Percentiles rank a stretch among this genome's conserved stretches.
These are phyloP conservation scores for Cryptomeria japonica DNA, from an alignment of 75 land plant genomes.

Conservation along the genomic window DNA sequence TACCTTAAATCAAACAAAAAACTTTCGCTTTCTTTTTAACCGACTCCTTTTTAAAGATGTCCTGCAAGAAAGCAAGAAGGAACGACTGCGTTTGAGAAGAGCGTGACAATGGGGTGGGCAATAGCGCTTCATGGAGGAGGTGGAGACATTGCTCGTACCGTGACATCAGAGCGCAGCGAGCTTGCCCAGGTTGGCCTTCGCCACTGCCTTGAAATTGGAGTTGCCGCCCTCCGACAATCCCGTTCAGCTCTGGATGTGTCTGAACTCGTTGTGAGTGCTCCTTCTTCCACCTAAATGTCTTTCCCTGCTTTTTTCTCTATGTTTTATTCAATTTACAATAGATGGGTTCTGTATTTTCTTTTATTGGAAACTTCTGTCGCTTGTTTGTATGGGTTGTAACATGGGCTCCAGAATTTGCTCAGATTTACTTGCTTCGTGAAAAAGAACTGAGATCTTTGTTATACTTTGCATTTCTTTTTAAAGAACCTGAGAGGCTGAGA, in stretches of 20 bases:
- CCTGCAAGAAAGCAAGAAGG: not conserved
- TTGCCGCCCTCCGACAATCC: slow-evolving; percentile 53
- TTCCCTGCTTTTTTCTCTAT: not conserved
- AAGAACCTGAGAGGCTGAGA: too few relatives aligned
- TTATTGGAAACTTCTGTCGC: not conserved
- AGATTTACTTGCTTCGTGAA: too few relatives aligned
- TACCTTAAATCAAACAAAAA: too few relatives aligned
- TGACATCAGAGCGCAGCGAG: slow-evolving; percentile 31
- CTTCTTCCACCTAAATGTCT: not conserved
- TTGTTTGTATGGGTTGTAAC: not conserved
- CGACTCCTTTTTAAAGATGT: too few relatives aligned
- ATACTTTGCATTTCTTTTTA: too few relatives aligned
- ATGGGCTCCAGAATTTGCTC: not conserved
- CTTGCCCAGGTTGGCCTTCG: slow-evolving; percentile 63
- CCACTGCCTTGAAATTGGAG: slow-evolving; percentile 70
- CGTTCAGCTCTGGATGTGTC: slow-evolving; percentile 74
- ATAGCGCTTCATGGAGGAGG: slow-evolving; percentile 94
- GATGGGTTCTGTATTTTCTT: too few relatives aligned
- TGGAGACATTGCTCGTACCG: slow-evolving; percentile 71
- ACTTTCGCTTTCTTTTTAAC: too few relatives aligned
- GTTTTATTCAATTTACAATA: not conserved
- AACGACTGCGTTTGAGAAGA: not conserved
- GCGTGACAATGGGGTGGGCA: slow-evolving; percentile 79
- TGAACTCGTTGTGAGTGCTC: slow-evolving; percentile 74
- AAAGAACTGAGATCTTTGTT: too few relatives aligned